phyloP scores from a whole-genome alignment of 148 eudicot genomes.

The Tetragonia tetragonoides region DNA sequence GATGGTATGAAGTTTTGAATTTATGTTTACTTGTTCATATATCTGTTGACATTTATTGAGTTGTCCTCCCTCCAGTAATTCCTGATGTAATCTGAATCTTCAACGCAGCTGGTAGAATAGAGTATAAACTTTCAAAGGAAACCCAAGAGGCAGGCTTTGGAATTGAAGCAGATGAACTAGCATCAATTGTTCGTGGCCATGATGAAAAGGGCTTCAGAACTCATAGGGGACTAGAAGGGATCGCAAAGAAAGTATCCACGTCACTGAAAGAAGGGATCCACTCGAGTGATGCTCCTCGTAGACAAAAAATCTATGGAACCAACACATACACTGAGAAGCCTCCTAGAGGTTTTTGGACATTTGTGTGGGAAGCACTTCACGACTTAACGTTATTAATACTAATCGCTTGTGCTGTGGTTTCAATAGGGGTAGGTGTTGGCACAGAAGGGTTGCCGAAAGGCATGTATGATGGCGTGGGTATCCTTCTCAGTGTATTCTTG shows the following conservation, averaged over 20 bases:
- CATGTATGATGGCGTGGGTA: slow-evolving; percentile 81
- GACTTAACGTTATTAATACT: slow-evolving; percentile 85
- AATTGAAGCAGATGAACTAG: slow-evolving; percentile 74
- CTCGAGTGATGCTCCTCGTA: slow-evolving; percentile 41
- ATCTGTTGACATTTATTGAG: not conserved
- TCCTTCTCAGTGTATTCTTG: slow-evolving; percentile 64
- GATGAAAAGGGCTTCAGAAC: slow-evolving; percentile 45
- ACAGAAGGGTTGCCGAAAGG: slow-evolving; percentile 93
- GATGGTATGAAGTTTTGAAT: slow-evolving; percentile 47
- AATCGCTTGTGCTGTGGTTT: slow-evolving; percentile 87
- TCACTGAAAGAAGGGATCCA: slow-evolving; percentile 56
- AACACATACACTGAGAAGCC: slow-evolving; percentile 79
- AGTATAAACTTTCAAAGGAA: slow-evolving; percentile 50
- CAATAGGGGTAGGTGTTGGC: slow-evolving; percentile 76
- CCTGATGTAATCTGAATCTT: slow-evolving; percentile 2
- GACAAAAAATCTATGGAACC: slow-evolving; percentile 65
- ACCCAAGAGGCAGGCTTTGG: slow-evolving; percentile 57
- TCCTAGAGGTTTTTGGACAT: slow-evolving; percentile 71
- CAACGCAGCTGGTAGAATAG: slow-evolving; percentile 48
- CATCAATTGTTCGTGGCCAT: slow-evolving; percentile 60
- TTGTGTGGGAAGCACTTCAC: slow-evolving; percentile 92
- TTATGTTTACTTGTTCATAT: slow-evolving; percentile 1
- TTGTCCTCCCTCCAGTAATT: not conserved
- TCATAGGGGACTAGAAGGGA: slow-evolving; percentile 54
- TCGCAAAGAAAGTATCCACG: slow-evolving; percentile 54